Conservation (phyloP, 2,329 filamentous ascomycete species). For the Elsinoe necatrix region DNA sequence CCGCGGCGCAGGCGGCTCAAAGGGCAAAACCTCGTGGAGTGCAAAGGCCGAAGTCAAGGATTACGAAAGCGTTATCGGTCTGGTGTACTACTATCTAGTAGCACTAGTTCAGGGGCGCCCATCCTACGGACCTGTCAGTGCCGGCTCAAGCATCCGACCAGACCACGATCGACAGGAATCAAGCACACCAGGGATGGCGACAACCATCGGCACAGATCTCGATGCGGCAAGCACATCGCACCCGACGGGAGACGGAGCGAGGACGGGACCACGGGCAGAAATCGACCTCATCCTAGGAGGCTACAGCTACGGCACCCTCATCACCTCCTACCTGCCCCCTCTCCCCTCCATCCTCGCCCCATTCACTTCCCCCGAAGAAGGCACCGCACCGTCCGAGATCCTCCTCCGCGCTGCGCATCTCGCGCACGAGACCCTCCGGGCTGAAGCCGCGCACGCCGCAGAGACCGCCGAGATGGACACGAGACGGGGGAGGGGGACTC, state of each 20-base stretch:
- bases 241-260: too few relatives aligned
- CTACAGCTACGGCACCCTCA: constrained; percentile 85
- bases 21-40: constrained; percentile 79
- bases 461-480: background rate
- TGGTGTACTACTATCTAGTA: constrained; percentile 62
- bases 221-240: too few relatives aligned
- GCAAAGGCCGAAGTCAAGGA: constrained; percentile 71
- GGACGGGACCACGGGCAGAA: background rate
- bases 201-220: too few relatives aligned
- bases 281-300: constrained; percentile 56
- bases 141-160: background rate
- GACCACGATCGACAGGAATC: too few relatives aligned
- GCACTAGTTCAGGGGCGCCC: background rate
- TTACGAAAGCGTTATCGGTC: constrained; percentile 73
- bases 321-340: constrained; percentile 64
- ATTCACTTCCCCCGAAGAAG: constrained; percentile 48
- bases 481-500: too few relatives aligned
- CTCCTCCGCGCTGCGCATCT: constrained; percentile 60
- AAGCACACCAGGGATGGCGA: too few relatives aligned
- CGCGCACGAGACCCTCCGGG: constrained; percentile 47
- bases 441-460: background rate
- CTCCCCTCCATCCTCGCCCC: constrained; percentile 46
- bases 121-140: background rate
- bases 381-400: constrained; percentile 59
- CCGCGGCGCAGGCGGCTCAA: constrained; percentile 66